Base-by-base conservation (phyloP, 2,329 filamentous ascomycete species). In the Fusarium brachygibbosum region DNA sequence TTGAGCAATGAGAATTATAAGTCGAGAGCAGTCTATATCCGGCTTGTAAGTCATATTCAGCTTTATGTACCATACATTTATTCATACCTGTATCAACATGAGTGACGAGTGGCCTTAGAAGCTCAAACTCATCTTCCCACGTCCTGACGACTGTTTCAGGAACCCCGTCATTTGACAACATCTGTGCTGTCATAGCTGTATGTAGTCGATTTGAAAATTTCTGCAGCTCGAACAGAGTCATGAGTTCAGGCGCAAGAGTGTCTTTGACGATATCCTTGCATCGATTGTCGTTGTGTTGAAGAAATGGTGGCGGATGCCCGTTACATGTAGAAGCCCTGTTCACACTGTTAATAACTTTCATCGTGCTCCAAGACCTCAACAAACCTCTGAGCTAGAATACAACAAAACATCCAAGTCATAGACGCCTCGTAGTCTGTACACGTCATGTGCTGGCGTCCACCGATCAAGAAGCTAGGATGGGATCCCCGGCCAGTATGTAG, bases 371-470 rank as follows among this genome's bases (percentile, higher is more conserved):
- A 10, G 7, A 8, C 13, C 17, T 2, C 5, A 7, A 59, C 72
- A 4, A 71, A 85, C 83, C 82, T 81, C 63, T 87, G 85, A 1
- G 83, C 79, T 10, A 87, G 77, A 16, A 86, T 83, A 25, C 85
- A 86, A 64, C 84, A 84, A 2, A 83, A 84, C 4, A 84, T 79
- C 86, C 86, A 88, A 0, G 85, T 86, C 46, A 79, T 83, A 1
- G 81, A 79, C 4, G 85, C 85, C 59, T 87, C 85, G 58, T 87
- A 83, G 53, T 87, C 82, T 0, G 83, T 83, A 41, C 82, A 80
- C 3, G 77, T 79, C 46, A 81, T 79, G 25, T 81, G 79, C 54
- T 82, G 80, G 21, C 81, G 81, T 10, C 79, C 75, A 1, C 83
- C 82, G 14, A 84, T 79, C 40, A 79, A 79, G 55, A 85, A 85